These are phyloP conservation scores for Moricandia moricandioides DNA, from an alignment of 345 rosid genomes.

Conservation along the genomic window DNA sequence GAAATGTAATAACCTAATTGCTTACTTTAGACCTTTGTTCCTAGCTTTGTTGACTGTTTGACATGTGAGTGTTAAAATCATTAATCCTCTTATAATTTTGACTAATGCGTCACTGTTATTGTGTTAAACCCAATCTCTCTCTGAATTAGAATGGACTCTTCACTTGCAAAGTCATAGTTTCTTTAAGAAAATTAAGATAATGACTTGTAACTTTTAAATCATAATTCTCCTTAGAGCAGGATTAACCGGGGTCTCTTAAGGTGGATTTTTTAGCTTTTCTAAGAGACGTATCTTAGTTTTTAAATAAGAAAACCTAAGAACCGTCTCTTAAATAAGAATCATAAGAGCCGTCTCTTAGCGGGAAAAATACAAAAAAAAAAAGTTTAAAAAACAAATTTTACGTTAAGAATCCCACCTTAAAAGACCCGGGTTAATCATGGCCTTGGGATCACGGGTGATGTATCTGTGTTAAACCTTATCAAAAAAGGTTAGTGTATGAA, in stretches of 20 bases:
- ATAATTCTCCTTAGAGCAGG: not conserved
- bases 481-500: not conserved
- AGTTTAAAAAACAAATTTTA: too few relatives aligned
- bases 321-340: too few relatives aligned
- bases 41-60: not conserved
- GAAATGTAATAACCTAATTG: not conserved
- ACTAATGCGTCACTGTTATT: not conserved
- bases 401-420: too few relatives aligned
- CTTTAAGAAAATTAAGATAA: too few relatives aligned
- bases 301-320: too few relatives aligned
- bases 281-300: too few relatives aligned
- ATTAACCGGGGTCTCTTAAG: too few relatives aligned
- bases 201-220: not conserved
- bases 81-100: not conserved
- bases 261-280: too few relatives aligned
- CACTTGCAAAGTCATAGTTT: not conserved
- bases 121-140: not conserved
- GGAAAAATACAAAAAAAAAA: too few relatives aligned
- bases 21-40: not conserved
- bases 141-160: not conserved
- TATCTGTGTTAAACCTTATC: not conserved
- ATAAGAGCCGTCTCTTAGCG: too few relatives aligned
- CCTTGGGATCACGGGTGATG: not conserved
- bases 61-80: not conserved
- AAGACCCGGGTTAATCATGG: too few relatives aligned